These are phyloP conservation scores for Henckelia pumila DNA, from an alignment of 257 asterid species.

Conservation along the genomic window DNA sequence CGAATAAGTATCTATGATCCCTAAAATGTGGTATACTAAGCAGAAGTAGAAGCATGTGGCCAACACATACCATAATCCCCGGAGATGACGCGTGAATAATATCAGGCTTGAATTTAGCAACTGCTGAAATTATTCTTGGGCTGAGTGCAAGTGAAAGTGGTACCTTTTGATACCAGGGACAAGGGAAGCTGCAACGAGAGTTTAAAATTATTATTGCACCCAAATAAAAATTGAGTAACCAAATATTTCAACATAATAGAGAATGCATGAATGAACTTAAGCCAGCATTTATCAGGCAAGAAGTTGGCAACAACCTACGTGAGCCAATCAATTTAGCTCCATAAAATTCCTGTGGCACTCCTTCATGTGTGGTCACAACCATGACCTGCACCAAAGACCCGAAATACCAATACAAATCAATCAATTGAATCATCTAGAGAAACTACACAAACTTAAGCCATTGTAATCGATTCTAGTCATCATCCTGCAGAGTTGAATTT, in stretches of 20 bases:
- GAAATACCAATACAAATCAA: constrained; percentile 20
- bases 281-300: constrained; percentile 12
- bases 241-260: neutral
- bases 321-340: constrained; percentile 97
- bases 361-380: constrained; percentile 99
- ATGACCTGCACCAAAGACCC: constrained; percentile 57
- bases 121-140: constrained; percentile 97
- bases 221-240: neutral
- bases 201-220: constrained; percentile 20
- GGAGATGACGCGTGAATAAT: constrained; percentile 98
- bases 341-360: constrained; percentile 90
- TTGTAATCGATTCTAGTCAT: neutral
- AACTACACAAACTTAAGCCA: neutral
- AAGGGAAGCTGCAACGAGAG: constrained; percentile 72
- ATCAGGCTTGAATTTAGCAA: constrained; percentile 88
- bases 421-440: constrained; percentile 5
- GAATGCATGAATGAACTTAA: neutral
- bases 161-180: constrained; percentile 84
- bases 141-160: constrained; percentile 97
- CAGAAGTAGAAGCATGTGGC: constrained; percentile 10
- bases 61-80: constrained; percentile 74
- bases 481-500: constrained; percentile 4
- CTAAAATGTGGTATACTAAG: constrained; percentile 9
- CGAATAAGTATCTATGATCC: neutral
- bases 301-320: constrained; percentile 50